Base-by-base conservation (phyloP, 1,139 yeast species). In the Hemisphaericaspora subhashii region DNA sequence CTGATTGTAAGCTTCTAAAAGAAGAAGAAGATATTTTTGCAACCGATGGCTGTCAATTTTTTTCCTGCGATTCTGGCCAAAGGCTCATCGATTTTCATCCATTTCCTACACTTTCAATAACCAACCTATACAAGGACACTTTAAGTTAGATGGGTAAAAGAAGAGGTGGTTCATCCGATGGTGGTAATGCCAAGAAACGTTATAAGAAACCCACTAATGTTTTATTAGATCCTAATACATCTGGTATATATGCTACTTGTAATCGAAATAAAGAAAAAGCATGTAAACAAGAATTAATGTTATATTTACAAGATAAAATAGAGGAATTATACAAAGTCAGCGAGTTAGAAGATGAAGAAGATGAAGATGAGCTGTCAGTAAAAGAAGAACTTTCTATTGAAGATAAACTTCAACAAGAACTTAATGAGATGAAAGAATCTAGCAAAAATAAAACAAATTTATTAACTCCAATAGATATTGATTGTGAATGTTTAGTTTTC, bases 171-270 rank as follows among this genome's bases (percentile, higher is more conserved):
- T 29, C 32, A n/a, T 44, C 45, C 16, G 50, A 46, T 7, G 30
- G 40, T 14, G 46, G 46, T 14, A 53, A 49, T 1, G 52, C 50
- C 1, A 39, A 40, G 20, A 47, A 43, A 23, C 20, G 36, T 5
- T 16, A 16, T 10, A 44, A 40, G 37, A 74, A 74, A 53, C 55
- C 65, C 21, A 60, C 69, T 5, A 80, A 80, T 3, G 42, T 34
- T 13, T 66, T 79, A 42, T 57, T 81, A 16, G 96, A 88, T 53
- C 95, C 96, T 0, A 81, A 81, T 36, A 84, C 95, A 46, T 67
- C 83, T 33, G 96, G 98, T 1, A 69, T 87, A 2, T 92, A 83
- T 62, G 96, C 89, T 16, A 86, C 96, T 0, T 87, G 97, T 60
- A 74, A 79, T 36, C 72, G 96, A 51, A 84, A 86, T 32, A 79